Percentiles rank a stretch among this genome's conserved stretches.
phyloP scores from a whole-genome alignment of 345 rosid genomes.

The Brassica rapa region DNA sequence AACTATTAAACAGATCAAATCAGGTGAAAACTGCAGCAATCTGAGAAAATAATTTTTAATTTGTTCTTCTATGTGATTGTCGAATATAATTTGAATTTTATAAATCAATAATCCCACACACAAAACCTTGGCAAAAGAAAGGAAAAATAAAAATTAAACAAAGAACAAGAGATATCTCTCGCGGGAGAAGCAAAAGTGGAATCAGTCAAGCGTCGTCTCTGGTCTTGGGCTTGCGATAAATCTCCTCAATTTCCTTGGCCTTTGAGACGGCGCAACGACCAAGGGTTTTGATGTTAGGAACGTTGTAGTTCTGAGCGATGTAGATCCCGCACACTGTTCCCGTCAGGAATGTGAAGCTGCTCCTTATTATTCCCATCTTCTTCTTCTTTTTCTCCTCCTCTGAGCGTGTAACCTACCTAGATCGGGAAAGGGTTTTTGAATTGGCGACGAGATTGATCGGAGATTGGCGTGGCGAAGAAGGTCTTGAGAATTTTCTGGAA shows the following conservation, averaged over 20 bases:
- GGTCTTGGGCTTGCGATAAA: slow-evolving; percentile 66
- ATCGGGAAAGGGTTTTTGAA: slow-evolving; percentile 23
- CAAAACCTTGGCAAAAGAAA: not conserved
- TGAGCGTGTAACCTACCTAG: not conserved
- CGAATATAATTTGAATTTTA: slow-evolving; percentile 10
- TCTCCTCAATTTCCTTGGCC: slow-evolving; percentile 66
- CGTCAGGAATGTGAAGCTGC: slow-evolving; percentile 59
- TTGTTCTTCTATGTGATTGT: not conserved
- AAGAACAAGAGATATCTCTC: not conserved
- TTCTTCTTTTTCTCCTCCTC: slow-evolving; percentile 23
- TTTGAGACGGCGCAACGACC: slow-evolving; percentile 47
- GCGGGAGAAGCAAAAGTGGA: not conserved
- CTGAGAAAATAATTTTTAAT: not conserved
- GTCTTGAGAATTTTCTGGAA: not conserved
- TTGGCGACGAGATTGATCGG: slow-evolving; percentile 10
- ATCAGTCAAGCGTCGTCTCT: slow-evolving; percentile 42
- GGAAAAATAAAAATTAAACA: not conserved
- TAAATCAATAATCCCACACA: slow-evolving; percentile 4
- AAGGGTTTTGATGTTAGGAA: slow-evolving; percentile 75
- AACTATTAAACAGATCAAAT: not conserved
- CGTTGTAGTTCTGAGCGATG: slow-evolving; percentile 85
- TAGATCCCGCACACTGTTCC: slow-evolving; percentile 76
- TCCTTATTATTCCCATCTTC: slow-evolving; percentile 72
- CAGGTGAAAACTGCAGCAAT: not conserved
- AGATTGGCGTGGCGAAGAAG: not conserved